Evolutionary conservation across 2,329 filamentous ascomycete genomes (phyloP).

Genomic region (Lecanicillium sp.): DNA sequence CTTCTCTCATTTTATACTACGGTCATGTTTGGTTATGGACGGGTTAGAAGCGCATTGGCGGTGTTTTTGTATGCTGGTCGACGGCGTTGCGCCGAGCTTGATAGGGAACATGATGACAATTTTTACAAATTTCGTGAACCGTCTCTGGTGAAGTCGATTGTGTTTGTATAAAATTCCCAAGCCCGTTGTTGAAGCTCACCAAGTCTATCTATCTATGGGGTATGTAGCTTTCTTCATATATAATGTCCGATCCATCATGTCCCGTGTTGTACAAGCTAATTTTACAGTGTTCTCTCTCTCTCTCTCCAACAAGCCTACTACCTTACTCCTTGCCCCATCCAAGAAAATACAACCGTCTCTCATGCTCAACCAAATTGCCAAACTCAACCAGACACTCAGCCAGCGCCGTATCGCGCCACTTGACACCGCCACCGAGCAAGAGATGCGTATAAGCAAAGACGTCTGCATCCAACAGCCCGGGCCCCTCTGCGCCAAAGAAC

Average conservation of each 20-base stretch:
- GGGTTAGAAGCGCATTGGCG: too few species aligned
- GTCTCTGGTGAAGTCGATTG: too few species aligned
- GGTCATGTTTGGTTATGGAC: too few species aligned
- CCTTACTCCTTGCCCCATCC: slow-evolving; percentile 19
- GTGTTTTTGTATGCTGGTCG: too few species aligned
- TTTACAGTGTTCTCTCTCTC: background rate
- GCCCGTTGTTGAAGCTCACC: too few species aligned
- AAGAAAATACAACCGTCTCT: slow-evolving; percentile 23
- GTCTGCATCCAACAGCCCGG: slow-evolving; percentile 76
- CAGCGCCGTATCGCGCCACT: slow-evolving; percentile 57
- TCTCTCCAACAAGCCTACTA: background rate
- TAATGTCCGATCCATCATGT: too few species aligned
- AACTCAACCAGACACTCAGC: slow-evolving; percentile 46
- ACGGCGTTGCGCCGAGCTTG: too few species aligned
- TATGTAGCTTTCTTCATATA: background rate
- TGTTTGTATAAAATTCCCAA: too few species aligned
- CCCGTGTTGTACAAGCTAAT: slow-evolving; percentile 1
- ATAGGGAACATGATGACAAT: too few species aligned
- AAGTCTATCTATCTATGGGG: too few species aligned
- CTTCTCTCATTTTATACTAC: too few species aligned
- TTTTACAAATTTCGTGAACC: too few species aligned
- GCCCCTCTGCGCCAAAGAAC: slow-evolving; percentile 43
- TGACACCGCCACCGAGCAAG: slow-evolving; percentile 55
- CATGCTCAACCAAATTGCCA: slow-evolving; percentile 49
- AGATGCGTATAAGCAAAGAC: slow-evolving; percentile 87